phyloP scores from a whole-genome alignment of 495 filamentous ascomycete species.

The Glonium stellatum region DNA sequence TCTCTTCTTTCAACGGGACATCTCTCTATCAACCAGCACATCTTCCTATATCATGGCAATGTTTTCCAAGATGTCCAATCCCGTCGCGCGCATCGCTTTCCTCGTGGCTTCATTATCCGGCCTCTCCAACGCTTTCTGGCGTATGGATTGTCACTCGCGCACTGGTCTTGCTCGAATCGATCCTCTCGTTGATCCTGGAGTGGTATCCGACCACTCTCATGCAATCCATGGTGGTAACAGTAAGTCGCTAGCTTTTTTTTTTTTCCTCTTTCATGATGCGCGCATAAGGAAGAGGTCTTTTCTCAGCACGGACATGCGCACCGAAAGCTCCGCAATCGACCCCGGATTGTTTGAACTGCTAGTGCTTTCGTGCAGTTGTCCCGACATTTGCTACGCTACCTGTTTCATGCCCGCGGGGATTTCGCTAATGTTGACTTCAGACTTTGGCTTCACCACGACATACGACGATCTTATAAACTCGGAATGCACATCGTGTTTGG shows the following conservation, averaged over 20 bases:
- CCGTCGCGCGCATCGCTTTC: constrained; percentile 6
- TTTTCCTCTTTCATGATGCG: constrained; percentile 3
- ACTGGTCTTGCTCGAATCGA: constrained; percentile 55
- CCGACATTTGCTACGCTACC: constrained; percentile 11
- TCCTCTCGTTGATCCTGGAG: constrained; percentile 46
- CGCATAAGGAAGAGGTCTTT: constrained; percentile 8
- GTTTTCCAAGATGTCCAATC: constrained; percentile 12
- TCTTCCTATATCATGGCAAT: not conserved
- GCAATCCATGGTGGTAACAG: constrained; percentile 48
- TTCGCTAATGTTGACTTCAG: constrained; percentile 22
- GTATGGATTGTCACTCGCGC: constrained; percentile 68
- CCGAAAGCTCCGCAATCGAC: not conserved
- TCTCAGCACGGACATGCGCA: constrained; percentile 6
- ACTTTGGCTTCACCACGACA: constrained; percentile 43
- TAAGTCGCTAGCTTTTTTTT: constrained; percentile 35
- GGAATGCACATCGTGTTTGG: constrained; percentile 51
- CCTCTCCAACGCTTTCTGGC: constrained; percentile 66
- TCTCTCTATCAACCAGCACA: not conserved
- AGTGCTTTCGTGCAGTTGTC: constrained; percentile 4
- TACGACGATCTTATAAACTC: constrained; percentile 41
- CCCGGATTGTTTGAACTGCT: constrained; percentile 8
- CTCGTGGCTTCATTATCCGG: constrained; percentile 14
- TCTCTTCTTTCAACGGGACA: not conserved
- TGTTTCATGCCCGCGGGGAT: not conserved
- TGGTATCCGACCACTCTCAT: constrained; percentile 45